phyloP scores from a whole-genome alignment of 441 rosid genomes.

The Gossypium laxum region DNA sequence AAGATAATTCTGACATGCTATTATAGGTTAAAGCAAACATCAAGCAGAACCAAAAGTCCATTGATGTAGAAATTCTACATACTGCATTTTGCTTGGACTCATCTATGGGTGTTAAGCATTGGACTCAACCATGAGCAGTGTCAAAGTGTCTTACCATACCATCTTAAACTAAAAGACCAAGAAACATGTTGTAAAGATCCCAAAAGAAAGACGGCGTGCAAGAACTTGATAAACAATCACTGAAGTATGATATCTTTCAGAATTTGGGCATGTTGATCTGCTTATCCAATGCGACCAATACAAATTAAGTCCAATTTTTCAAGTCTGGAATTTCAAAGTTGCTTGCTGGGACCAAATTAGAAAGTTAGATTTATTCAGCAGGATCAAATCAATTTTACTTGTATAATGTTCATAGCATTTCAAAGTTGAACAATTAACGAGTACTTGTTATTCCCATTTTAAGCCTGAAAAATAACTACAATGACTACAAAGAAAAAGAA shows the following conservation, averaged over 20 bases:
- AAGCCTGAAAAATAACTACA: background rate
- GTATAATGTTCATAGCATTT: background rate
- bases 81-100: background rate
- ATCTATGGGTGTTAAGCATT: background rate
- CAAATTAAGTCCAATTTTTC: background rate
- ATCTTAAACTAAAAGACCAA: background rate
- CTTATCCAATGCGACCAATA: constrained; percentile 4
- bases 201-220: background rate
- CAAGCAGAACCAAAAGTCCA: background rate
- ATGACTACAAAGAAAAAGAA: background rate
- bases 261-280: background rate
- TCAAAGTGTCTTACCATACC: background rate
- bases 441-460: background rate
- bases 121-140: background rate
- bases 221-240: background rate
- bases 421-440: background rate
- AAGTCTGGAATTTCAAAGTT: background rate
- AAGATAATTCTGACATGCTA: background rate
- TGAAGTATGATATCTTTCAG: background rate
- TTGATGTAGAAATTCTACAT: background rate
- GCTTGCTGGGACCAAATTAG: background rate
- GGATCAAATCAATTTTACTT: background rate
- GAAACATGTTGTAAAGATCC: background rate
- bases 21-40: background rate
- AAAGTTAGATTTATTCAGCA: background rate